Evolutionary conservation across 305 asterid genomes (phyloP).

Genomic region (Nicotiana rustica): DNA sequence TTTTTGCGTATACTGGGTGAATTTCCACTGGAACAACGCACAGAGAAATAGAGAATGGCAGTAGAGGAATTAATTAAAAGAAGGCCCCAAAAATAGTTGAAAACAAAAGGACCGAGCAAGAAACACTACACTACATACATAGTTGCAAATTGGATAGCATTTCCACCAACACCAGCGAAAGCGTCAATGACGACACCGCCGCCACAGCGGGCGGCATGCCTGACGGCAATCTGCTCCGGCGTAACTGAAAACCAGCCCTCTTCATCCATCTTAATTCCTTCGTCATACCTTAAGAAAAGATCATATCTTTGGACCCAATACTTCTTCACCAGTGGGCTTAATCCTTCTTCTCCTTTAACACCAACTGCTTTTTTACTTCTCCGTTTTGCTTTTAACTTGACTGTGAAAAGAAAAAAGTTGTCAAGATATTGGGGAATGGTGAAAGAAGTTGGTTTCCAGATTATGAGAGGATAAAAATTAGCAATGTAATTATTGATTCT

Average conservation of each 20-base stretch:
- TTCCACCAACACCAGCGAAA: slow-evolving; percentile 91
- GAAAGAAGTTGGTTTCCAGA: background rate
- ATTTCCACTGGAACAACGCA: background rate
- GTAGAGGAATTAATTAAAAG: background rate
- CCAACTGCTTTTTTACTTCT: slow-evolving; percentile 39
- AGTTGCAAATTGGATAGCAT: slow-evolving; percentile 79
- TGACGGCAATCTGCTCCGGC: slow-evolving; percentile 79
- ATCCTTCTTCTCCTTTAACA: slow-evolving; percentile 45
- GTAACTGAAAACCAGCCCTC: slow-evolving; percentile 98
- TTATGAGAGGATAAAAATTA: background rate
- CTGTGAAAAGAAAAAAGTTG: slow-evolving; percentile 33
- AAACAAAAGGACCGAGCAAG: background rate
- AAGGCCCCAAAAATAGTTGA: background rate
- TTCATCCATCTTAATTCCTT: slow-evolving; percentile 78
- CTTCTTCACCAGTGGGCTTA: slow-evolving; percentile 69
- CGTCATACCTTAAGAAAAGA: slow-evolving; percentile 73
- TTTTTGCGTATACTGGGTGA: background rate
- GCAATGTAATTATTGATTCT: background rate
- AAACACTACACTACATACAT: slow-evolving; percentile 48
- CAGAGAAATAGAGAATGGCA: background rate
- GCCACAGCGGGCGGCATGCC: slow-evolving; percentile 69
- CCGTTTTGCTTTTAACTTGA: slow-evolving; percentile 47
- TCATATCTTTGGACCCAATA: slow-evolving; percentile 83
- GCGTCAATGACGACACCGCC: slow-evolving; percentile 76
- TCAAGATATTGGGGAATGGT: background rate